phyloP scores from a whole-genome alignment of 495 filamentous ascomycete genomes.

The Thozetella sp. region DNA sequence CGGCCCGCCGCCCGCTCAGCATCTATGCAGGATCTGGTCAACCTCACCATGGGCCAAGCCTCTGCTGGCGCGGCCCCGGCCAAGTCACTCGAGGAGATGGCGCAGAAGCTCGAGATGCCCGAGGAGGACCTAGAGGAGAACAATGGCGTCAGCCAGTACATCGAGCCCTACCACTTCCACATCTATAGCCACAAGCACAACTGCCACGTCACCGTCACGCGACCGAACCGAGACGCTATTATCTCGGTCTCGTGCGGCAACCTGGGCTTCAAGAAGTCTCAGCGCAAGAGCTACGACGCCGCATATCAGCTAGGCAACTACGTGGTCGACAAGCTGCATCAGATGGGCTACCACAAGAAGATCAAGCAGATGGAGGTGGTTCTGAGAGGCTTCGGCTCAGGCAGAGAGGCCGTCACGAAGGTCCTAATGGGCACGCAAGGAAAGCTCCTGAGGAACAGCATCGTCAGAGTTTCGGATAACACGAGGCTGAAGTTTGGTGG shows the following conservation, averaged over 20 bases:
- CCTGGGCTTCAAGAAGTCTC: constrained; percentile 80
- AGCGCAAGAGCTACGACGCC: constrained; percentile 83
- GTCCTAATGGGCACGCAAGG: constrained; percentile 86
- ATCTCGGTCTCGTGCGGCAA: constrained; percentile 79
- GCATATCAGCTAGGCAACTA: constrained; percentile 86
- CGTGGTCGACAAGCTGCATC: constrained; percentile 75
- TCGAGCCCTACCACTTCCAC: constrained; percentile 78
- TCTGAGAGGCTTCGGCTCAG: constrained; percentile 79
- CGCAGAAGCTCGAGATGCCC: constrained; percentile 8
- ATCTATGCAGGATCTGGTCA: background rate
- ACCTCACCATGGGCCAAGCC: background rate
- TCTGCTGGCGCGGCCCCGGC: background rate
- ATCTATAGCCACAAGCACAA: constrained; percentile 89
- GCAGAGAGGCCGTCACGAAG: constrained; percentile 87
- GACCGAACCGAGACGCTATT: constrained; percentile 74
- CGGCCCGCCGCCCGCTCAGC: background rate
- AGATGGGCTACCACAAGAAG: constrained; percentile 62
- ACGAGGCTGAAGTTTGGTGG: constrained; percentile 96
- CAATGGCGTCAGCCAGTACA: background rate
- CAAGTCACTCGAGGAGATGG: constrained; percentile 5
- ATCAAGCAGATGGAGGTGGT: constrained; percentile 75
- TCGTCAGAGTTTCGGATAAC: constrained; percentile 76
- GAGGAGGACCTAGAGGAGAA: constrained; percentile 22
- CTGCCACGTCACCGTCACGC: constrained; percentile 84
- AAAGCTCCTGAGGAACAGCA: constrained; percentile 64